Conservation (phyloP, 805 yeast genomes). For the Candida palmyrensis region DNA sequence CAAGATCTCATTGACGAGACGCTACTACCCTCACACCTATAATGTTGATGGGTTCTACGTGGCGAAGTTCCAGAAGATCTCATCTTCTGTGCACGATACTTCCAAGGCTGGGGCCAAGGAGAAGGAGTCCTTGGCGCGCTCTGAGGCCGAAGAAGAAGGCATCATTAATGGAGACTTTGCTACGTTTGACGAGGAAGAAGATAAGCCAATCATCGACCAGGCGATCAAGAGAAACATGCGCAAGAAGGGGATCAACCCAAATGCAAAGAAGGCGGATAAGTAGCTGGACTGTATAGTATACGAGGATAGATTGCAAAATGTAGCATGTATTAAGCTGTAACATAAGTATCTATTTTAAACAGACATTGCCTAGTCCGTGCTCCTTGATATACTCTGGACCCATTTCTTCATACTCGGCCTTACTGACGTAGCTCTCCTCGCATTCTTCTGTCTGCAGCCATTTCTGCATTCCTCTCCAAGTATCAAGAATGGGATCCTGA, state of each 20-base stretch:
- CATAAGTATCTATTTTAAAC: conserved; percentile 18
- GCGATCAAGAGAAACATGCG: conserved; percentile 60
- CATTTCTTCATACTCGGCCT: conserved; percentile 75
- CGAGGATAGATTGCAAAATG: too few species aligned
- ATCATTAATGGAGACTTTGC: conserved; percentile 85
- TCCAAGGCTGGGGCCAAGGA: conserved; percentile 86
- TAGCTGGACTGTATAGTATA: conserved; percentile 1
- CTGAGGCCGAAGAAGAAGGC: conserved; percentile 77
- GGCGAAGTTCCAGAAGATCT: conserved; percentile 91
- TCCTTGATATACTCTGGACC: conserved; percentile 89
- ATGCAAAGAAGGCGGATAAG: conserved; percentile 23
- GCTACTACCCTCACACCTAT: conserved; percentile 97
- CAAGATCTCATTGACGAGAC: conserved; percentile 72
- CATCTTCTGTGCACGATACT: conserved; percentile 78
- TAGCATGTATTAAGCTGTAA: too few species aligned
- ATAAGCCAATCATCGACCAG: conserved; percentile 64
- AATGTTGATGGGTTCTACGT: conserved; percentile 98
- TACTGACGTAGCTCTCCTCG: conserved; percentile 48
- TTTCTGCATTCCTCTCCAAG: conserved; percentile 93
- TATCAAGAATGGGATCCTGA: conserved; percentile 63
- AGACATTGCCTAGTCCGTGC: conserved; percentile 69
- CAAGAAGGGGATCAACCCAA: conserved; percentile 72
- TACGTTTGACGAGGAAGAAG: conserved; percentile 70
- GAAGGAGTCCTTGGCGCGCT: conserved; percentile 76
- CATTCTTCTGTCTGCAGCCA: conserved; percentile 56